Base-by-base conservation (phyloP, 1,284 basidiomycete genomes). In the Fomes fomentarius region DNA sequence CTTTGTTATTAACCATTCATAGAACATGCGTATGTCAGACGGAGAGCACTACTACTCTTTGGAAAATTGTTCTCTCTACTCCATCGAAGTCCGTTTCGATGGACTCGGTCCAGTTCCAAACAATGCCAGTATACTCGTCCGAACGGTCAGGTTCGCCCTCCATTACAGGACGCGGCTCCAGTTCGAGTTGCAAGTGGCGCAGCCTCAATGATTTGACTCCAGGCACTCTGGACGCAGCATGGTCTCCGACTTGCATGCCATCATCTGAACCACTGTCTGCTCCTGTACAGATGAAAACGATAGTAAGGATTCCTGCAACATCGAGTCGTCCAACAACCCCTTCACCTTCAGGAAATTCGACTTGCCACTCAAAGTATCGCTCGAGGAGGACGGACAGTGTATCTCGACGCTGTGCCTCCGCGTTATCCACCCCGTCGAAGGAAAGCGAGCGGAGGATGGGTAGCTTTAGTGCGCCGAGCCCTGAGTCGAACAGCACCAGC, bases 401-500 rank as follows among this genome's bases (percentile, higher is more conserved):
- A 31, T 51, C 40, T 9, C 58, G 35, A 38, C 45, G 47, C 15
- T 38, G 48, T 14, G 41, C 41, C 5, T 52, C 28, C 5, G 17
- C 22, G 8, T 59, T 44, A 24, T 33, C 38, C 10, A 34, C 52
- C 2, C 62, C 52, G 1, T 39, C 47, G 11, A 61, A 63, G n/a
- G 64, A 60, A 2, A 64, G 69, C 19, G 67, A 64, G 37, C 72
- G 75, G 24, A 80, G 54, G 10, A 89, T 71, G 0, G 88, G 87
- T 3, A 89, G 72, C 56, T 72, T 79, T 25, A 90, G 66, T 2
- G 73, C 60, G 46, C 78, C 73, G n/a, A 91, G 62, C 14, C 72
- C 73, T 22, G 83, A 82, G 63, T 91, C 88, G 62, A 91, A 90
- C 21, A 91, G 66, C 2, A 77, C 81, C 22, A 89, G 66, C 4